Base-by-base conservation (phyloP, 2,329 filamentous ascomycete genomes). In the Coleophoma crateriformis region DNA sequence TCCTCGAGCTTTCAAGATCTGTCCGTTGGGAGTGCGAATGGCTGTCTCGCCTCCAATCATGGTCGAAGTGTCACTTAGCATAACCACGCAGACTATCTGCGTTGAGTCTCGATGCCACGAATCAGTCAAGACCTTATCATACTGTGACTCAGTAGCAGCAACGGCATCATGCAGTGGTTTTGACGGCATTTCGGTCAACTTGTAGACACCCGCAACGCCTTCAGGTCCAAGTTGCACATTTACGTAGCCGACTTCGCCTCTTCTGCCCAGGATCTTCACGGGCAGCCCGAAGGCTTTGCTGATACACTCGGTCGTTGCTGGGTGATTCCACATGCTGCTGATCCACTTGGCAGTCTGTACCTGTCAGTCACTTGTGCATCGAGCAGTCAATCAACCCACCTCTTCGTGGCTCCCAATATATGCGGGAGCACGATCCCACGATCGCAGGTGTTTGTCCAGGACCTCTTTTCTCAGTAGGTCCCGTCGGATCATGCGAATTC, bases 41-140 rank as follows among this genome's bases (percentile, higher is more conserved):
- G 76, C 82, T 4, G 77, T 87, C 51, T 78, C 81, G 50, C 72
- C 72, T 12, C 72, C 72, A 27, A 62, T 56, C 72, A 75, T 75
- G 39, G 62, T 57, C 8, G 61, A 62, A 14, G 66, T 64, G 51
- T 75, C 71, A 22, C 63, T 68, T 17, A 74, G 59, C 73, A 73
- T 75, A 0, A 71, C 61, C 13, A 75, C 71, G 49, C 71, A 73
- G 14, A 74, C 71, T 45, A 71, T 71, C 1, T 71, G 71, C 47
- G 68, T 69, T 20, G 64, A 68, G 54, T 75, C 73, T 48, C 64
- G 64, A 58, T 75, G 71, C 72, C 73, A 76, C 35, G 64, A 61
- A 51, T 66, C 64, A 15, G 35, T 50, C 40, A 49, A 43, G 5
- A 43, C 33, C 11, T 50, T 44, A 15, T 50, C 48, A 22, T 46